Base-by-base conservation (phyloP, 768 basidiomycete genomes). In the Sutorius australiensis region DNA sequence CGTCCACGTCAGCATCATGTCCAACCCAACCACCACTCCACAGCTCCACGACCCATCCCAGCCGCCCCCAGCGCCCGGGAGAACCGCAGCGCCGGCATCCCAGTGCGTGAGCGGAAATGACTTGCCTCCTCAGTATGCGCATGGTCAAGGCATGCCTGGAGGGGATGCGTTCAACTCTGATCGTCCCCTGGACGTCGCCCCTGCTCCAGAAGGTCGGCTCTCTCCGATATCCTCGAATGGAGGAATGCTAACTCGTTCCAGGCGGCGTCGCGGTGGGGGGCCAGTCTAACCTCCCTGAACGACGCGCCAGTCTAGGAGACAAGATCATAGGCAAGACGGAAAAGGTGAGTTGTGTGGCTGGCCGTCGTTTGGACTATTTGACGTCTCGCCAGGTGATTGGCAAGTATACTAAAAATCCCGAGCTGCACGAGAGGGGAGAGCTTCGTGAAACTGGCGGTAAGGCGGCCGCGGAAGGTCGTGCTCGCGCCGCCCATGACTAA, bases 261-360 rank as follows among this genome's bases (percentile, higher is more conserved):
- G 67, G 63, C 17, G 66, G 66, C n/a, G 65, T 66, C 43, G 57
- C 67, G 13, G 47, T 65, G 5, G 56, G 59, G 14, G 67, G 67
- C 37, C 56, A 65, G 28, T n/a, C 51, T 24, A 33, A 50, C 42
- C 36, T 61, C 24, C 59, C 64, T 11, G 51, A 70, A 56, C 73
- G 74, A 5, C 75, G 79, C 27, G 73, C 79, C 28, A 72, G 60
- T 27, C 17, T 78, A 0, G 65, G 73, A 8, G 83, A 86, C 67
- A 84, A 80, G 66, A 53, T 83, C 19, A 57, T 82, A 33, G 83
- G 83, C 3, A 84, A 84, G 70, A 72, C 77, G 0, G 73, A 84
- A 59, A 77, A 84, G 75, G 83, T 81, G 13, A 2, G 61, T 53
- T 5, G 21, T 32, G 48, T 6, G 12, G 11, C 28, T 3, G 6